Base-by-base conservation (phyloP, 106 monocot species). In the Amphibolis antarctica region DNA sequence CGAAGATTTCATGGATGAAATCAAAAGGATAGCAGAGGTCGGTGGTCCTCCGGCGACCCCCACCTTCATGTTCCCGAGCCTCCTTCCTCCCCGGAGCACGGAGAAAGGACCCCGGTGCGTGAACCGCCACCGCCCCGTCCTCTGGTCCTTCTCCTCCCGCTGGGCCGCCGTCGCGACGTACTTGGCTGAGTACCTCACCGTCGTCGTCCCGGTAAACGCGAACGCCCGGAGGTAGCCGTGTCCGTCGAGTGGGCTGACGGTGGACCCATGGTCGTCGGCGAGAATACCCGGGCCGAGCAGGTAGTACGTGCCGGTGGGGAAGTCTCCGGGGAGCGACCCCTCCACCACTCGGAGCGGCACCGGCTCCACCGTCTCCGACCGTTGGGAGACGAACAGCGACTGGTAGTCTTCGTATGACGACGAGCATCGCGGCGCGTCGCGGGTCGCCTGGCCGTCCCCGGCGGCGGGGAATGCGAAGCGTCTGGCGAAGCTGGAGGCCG, bases 181-280 rank as follows among this genome's bases (percentile, higher is more conserved):
- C 73, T 73, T 66, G 19, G 94, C 94, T 12, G 77, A 53, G 79
- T 86, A 94, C 24, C 36, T 19, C 24, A 80, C 86, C 36, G 2
- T 7, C 14, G 64, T 50, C 0, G 64, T 65, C 55, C 29, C 63
- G 49, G 18, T 26, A n/a, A 94, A 84, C 14, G 71, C 60, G 73
- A 94, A 94, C 13, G 89, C 60, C 14, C 94, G 85, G 30, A 94
- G 86, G 69, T 94, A 94, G 7, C 89, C 94, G 65, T 94, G 93
- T 13, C 93, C 93, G 65, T 94, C 93, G 18, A 94, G 82, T 9
- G 93, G 93, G 75, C 89, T 80, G 44, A 94, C 79, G 23, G 79
- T 89, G 5, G 86, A 89, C 4, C 94, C 94, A 70, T 86, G 75
- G 58, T 94, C 94, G 50, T 94, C 94, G 62, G 81, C 30, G 79